Percentiles rank a stretch among this genome's conserved stretches.
Conservation (phyloP, 768 basidiomycete species). For the Suillus lakei region DNA sequence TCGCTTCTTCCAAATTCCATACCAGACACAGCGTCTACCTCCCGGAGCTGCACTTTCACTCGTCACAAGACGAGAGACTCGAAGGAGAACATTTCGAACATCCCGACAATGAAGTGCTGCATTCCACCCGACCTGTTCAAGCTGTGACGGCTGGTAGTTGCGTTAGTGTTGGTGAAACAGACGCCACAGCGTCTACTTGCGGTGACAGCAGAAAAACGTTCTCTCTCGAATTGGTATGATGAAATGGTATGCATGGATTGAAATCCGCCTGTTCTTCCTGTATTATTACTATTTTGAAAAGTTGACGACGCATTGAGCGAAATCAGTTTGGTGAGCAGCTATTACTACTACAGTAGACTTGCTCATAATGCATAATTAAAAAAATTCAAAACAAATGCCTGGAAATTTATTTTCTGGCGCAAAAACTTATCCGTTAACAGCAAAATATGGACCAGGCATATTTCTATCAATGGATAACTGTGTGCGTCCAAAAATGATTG, state of each 20-base stretch:
- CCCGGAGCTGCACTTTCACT: not conserved
- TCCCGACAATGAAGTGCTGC: not conserved
- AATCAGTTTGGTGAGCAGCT: too few species aligned
- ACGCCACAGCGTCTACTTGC: not conserved
- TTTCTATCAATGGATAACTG: too few species aligned
- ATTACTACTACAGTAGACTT: too few species aligned
- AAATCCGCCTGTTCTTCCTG: too few species aligned
- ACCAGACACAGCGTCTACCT: not conserved
- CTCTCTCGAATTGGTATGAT: not conserved
- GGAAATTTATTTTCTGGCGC: too few species aligned
- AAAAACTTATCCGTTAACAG: too few species aligned
- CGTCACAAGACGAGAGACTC: not conserved
- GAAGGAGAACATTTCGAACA: not conserved
- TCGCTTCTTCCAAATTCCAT: not conserved
- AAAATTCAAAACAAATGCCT: too few species aligned
- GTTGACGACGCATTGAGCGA: too few species aligned
- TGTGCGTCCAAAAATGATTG: too few species aligned
- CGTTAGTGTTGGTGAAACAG: not conserved
- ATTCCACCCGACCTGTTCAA: not conserved
- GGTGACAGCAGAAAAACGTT: not conserved
- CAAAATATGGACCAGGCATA: too few species aligned
- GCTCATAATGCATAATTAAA: too few species aligned
- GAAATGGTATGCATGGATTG: not conserved
- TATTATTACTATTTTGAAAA: too few species aligned
- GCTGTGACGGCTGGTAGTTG: not conserved